These are phyloP conservation scores for Stephania yunnanensis DNA, from an alignment of 164 flowering plant genomes.

Conservation along the genomic window DNA sequence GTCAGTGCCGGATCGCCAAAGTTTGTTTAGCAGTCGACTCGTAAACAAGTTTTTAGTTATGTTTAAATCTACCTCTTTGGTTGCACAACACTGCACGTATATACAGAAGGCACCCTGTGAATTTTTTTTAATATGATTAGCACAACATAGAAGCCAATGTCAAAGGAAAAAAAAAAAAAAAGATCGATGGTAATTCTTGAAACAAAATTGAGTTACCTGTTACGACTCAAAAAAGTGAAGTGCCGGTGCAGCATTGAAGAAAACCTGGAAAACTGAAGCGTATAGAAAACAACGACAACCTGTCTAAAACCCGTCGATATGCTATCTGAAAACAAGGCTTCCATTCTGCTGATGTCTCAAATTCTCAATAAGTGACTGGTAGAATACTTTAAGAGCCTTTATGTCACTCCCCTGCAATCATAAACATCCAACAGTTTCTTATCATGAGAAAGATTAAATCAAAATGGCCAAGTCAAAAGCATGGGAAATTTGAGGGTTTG, in stretches of 20 bases:
- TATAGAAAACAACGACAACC: background rate
- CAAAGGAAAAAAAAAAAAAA: background rate
- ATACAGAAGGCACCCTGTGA: slow-evolving; percentile 35
- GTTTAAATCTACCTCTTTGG: slow-evolving; percentile 22
- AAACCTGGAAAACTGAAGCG: slow-evolving; percentile 7
- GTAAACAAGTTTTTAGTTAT: background rate
- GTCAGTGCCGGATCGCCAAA: background rate
- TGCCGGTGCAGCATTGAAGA: slow-evolving; percentile 2
- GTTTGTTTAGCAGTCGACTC: background rate
- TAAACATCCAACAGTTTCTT: background rate
- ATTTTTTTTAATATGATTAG: background rate
- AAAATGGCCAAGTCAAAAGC: background rate
- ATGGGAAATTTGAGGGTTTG: background rate
- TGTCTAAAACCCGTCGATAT: slow-evolving; percentile 6
- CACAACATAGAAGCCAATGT: background rate
- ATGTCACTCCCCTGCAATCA: slow-evolving; percentile 65
- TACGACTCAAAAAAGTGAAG: background rate
- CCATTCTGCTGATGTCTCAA: slow-evolving; percentile 80
- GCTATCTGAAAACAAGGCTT: slow-evolving; percentile 89
- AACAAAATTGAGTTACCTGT: background rate
- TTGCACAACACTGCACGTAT: slow-evolving; percentile 17
- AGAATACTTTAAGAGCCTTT: slow-evolving; percentile 65
- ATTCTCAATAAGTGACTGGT: slow-evolving; percentile 73
- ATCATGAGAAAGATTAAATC: no score
- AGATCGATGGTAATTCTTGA: background rate